These are phyloP conservation scores for Mycena sp. DNA, from an alignment of 1,284 basidiomycete species.

Conservation along the genomic window DNA sequence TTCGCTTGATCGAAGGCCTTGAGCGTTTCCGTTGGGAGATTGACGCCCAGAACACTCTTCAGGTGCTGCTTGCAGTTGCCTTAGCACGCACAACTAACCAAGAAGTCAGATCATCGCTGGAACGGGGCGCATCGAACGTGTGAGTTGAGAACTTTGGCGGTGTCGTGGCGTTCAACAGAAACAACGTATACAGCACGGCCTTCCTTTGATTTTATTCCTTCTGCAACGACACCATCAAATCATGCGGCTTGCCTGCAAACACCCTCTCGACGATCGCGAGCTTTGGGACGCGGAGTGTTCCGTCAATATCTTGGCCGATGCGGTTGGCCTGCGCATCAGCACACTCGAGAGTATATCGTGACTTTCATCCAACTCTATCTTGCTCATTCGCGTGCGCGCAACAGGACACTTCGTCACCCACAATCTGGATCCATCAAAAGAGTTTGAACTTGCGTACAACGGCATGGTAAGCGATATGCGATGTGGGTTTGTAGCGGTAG, in stretches of 20 bases:
- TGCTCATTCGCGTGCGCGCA: neutral
- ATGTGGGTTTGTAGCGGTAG: neutral
- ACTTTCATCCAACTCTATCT: neutral
- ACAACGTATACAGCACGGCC: neutral
- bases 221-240: neutral
- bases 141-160: neutral
- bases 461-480: neutral
- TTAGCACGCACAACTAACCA: neutral
- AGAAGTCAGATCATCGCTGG: neutral
- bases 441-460: conserved; percentile 3
- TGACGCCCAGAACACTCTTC: neutral
- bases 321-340: neutral
- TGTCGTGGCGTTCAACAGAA: neutral
- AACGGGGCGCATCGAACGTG: neutral
- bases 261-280: neutral
- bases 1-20: neutral
- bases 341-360: neutral
- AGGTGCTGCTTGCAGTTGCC: neutral
- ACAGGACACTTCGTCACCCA: neutral
- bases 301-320: neutral
- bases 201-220: neutral
- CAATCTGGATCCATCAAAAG: neutral
- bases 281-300: neutral
- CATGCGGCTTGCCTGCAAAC: neutral
- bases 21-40: conserved; percentile 5